Evolutionary conservation across 1,139 yeast species (phyloP).

Genomic region (Protomyces lactucae-debilis): DNA sequence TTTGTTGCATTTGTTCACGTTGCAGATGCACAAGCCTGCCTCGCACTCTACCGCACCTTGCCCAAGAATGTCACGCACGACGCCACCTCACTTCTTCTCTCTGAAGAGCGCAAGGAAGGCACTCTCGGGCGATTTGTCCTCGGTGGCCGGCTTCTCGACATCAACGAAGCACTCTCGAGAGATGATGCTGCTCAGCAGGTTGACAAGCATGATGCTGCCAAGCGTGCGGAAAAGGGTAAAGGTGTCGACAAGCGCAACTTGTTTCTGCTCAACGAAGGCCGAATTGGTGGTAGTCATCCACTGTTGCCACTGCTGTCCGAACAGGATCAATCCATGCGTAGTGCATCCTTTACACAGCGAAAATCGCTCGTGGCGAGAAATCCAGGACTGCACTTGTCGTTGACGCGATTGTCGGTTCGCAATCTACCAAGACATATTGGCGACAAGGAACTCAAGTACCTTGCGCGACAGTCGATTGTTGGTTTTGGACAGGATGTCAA

Average conservation of each 20-base stretch:
- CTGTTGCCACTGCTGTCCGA: conserved; percentile 64
- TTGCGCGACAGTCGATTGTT: conserved; percentile 91
- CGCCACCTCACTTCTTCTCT: conserved; percentile 66
- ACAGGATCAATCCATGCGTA: conserved; percentile 80
- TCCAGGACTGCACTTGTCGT: conserved; percentile 81
- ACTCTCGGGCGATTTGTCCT: conserved; percentile 77
- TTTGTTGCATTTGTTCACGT: conserved; percentile 76
- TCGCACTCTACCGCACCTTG: conserved; percentile 65
- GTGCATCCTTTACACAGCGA: conserved; percentile 77
- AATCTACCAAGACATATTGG: conserved; percentile 90
- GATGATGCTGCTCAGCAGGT: conserved; percentile 74
- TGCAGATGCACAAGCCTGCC: conserved; percentile 61
- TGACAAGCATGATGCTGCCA: conserved; percentile 64
- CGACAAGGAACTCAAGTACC: conserved; percentile 78
- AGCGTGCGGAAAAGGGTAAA: conserved; percentile 74
- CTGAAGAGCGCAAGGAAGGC: conserved; percentile 56
- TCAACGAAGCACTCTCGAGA: conserved; percentile 81
- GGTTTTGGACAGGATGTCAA: conserved; percentile 91
- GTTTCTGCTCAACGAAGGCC: conserved; percentile 86
- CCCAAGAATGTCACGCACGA: conserved; percentile 36
- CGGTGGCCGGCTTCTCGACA: conserved; percentile 83
- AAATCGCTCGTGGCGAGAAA: conserved; percentile 86
- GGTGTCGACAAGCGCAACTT: conserved; percentile 82
- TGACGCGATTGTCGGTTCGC: conserved; percentile 90
- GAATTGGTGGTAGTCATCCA: conserved; percentile 75